These are phyloP conservation scores for Saturnispora zaruensis DNA, from an alignment of 805 yeast species.

Conservation along the genomic window DNA sequence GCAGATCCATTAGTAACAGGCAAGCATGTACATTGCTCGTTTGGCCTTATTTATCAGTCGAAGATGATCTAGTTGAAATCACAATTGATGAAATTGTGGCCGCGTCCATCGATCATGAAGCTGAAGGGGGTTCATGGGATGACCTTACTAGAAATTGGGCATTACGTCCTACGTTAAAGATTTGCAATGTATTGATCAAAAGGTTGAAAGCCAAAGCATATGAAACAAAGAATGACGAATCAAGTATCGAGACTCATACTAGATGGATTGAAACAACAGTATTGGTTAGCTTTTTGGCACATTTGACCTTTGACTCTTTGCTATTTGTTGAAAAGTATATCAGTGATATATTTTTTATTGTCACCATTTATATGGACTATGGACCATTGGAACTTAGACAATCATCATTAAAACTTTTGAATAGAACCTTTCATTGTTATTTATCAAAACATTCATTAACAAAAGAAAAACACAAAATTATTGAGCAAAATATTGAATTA, in stretches of 20 bases:
- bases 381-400: conserved; percentile 48
- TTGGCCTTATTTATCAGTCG: conserved; percentile 61
- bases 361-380: conserved; percentile 51
- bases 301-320: conserved; percentile 63
- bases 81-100: conserved; percentile 68
- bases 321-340: conserved; percentile 53
- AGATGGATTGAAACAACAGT: conserved; percentile 68
- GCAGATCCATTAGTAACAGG: conserved; percentile 42
- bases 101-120: conserved; percentile 66
- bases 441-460: conserved; percentile 48
- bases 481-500: conserved; percentile 40
- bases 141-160: conserved; percentile 55
- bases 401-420: conserved; percentile 50
- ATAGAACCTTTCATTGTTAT: conserved; percentile 64
- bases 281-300: conserved; percentile 52
- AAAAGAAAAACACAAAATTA: conserved; percentile 28
- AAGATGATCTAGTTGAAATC: conserved; percentile 47
- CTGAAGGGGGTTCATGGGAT: conserved; percentile 66
- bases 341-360: conserved; percentile 63
- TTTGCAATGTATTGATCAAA: conserved; percentile 55
- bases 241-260: conserved; percentile 41
- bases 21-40: conserved; percentile 49
- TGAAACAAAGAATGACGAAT: conserved; percentile 36
- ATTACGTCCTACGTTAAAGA: conserved; percentile 59
- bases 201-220: conserved; percentile 48